Evolutionary conservation across 208 protist genomes (phyloP).

Genomic region (Naegleria fowleri): DNA sequence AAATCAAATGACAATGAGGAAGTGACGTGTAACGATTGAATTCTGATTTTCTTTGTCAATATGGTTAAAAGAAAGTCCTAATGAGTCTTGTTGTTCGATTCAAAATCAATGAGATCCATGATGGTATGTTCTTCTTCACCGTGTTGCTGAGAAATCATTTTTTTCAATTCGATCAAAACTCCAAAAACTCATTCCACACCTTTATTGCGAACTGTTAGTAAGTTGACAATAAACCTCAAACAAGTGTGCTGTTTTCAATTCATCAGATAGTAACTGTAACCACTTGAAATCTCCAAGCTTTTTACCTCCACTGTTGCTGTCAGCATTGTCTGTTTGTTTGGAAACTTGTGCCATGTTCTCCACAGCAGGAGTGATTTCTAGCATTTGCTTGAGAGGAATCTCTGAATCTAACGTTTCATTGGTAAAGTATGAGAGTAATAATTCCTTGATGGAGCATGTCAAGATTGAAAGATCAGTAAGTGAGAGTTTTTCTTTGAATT

Average conservation of each 20-base stretch:
- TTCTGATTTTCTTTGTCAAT: too few species aligned
- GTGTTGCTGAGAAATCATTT: too few species aligned
- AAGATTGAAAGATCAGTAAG: not conserved
- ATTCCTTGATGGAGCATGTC: not conserved
- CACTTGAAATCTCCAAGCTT: not conserved
- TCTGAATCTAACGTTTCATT: not conserved
- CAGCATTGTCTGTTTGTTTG: not conserved
- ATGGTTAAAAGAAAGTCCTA: too few species aligned
- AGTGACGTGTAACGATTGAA: too few species aligned
- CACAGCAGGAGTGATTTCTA: not conserved
- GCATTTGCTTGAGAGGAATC: not conserved
- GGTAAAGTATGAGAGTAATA: not conserved
- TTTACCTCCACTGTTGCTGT: not conserved
- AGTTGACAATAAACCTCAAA: not conserved
- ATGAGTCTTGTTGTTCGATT: too few species aligned
- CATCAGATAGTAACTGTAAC: not conserved
- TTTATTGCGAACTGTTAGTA: too few species aligned
- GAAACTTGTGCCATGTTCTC: not conserved
- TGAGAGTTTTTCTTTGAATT: not conserved
- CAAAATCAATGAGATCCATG: too few species aligned
- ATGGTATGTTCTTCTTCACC: too few species aligned
- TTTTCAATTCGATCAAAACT: too few species aligned
- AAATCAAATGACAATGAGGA: too few species aligned
- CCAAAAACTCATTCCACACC: too few species aligned
- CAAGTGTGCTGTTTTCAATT: not conserved